phyloP scores from a whole-genome alignment of 2,329 filamentous ascomycete genomes.

The Talaromyces sp. region DNA sequence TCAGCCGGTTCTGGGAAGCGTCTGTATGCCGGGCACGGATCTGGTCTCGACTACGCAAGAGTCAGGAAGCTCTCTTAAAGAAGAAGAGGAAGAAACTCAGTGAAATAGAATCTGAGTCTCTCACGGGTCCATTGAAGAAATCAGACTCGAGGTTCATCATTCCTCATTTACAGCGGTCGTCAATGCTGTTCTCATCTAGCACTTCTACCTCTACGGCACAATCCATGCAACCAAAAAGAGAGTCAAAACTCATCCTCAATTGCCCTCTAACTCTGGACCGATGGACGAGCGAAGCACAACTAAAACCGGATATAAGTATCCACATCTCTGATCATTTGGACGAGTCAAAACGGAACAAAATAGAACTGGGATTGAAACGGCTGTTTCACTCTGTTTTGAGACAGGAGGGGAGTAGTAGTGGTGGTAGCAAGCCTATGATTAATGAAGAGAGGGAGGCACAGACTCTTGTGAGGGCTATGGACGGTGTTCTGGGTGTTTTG shows the following conservation, averaged over 20 bases:
- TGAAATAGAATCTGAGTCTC: not conserved
- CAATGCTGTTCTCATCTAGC: conserved; percentile 29
- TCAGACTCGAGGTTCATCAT: conserved; percentile 27
- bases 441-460: conserved; percentile 22
- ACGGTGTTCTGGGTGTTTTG: conserved; percentile 31
- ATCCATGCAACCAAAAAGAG: not conserved
- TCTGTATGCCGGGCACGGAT: conserved; percentile 33
- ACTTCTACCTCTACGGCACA: not conserved
- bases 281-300: conserved; percentile 38
- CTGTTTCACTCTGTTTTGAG: conserved; percentile 34
- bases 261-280: conserved; percentile 34
- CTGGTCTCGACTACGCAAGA: conserved; percentile 32
- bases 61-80: conserved; percentile 18
- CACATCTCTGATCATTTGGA: conserved; percentile 17
- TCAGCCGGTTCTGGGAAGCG: conserved; percentile 40
- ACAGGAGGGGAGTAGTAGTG: conserved; percentile 13
- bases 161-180: conserved; percentile 34
- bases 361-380: conserved; percentile 36
- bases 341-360: conserved; percentile 21
- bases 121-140: conserved; percentile 17
- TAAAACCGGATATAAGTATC: conserved; percentile 34
- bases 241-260: conserved; percentile 27
- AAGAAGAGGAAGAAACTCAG: not conserved
- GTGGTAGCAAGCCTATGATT: conserved; percentile 5
- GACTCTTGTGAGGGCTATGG: conserved; percentile 31